Base-by-base conservation (phyloP, 441 rosid species). In the Capsella rubella region DNA sequence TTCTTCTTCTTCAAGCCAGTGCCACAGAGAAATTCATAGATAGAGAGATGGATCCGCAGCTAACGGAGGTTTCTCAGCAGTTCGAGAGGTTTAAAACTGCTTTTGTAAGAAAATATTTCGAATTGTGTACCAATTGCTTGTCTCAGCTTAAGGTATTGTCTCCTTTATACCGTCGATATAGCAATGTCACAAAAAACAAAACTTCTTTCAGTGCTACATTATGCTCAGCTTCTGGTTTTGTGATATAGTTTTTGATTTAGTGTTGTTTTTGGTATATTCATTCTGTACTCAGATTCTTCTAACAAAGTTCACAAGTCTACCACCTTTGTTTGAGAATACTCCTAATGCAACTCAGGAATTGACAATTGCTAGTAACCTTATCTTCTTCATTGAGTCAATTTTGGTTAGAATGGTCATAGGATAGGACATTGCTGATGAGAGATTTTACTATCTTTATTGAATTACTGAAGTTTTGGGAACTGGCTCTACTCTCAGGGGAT, bases 31-130 rank as follows among this genome's bases (percentile, higher is more conserved):
- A 43, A 35, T 35, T 35, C 39, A 2, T 8, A 35, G 40, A 35
- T 2, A 35, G 9, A 35, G 40, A 35, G 27, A 91, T 91, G 97
- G 95, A 91, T 89, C 91, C 93, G 39, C 89, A 86, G 81, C 77
- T 86, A 15, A 81, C 85, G 0, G 96, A 94, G 76, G 88, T 88
- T 4, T 87, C 88, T 5, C 97, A 90, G 85, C 84, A 80, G 39
- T 90, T 94, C 81, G 89, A 87, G 78, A 87, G 92, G 28, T 87
- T 90, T 78, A 92, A 92, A 62, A 92, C 97, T 1, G 91, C 97
- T 0, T 82, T 84, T 37, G 61, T 82, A 28, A 83, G 95, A 72
- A 90, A 79, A 32, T 93, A 92, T 63, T 75, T 74, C 79, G 78
- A 79, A 72, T 75, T 71, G 60, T 82, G 89, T 73, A 65, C 76